Evolutionary conservation across 306 rosid species (phyloP), one percentile per base, ranked within the genome.

Genomic region (Phaseolus lunatus): DNA sequence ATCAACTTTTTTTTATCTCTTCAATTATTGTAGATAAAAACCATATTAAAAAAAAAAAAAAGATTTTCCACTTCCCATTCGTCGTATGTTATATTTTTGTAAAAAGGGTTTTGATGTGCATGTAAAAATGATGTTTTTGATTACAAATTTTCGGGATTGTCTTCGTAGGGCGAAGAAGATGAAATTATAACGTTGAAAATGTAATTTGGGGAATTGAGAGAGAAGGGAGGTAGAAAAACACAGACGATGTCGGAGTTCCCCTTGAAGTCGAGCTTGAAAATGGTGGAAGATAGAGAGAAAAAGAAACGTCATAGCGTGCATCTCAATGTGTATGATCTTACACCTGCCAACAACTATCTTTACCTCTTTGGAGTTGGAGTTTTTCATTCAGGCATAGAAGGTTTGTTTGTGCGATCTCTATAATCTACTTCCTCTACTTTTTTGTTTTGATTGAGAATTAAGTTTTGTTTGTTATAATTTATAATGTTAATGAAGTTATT

Each of bases 331-430:
- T 96, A 96, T 82, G 99, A 96, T 85, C 98, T 96, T 56, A 92
- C 98, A 22, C 92, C 96, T 67, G 79, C 90, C 24, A 96, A 96
- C 72, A 91, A 89, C 85, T 96, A 96, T 62, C 89, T 96, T 65
- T 92, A 89, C 79, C 37, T 85, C 81, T 58, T 92, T 66, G 99
- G 99, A n/a, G 84, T 92, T 29, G 99, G 99, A 75, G 78, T 96
- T 84, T 96, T 85, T 80, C 99, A 96, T 85, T 96, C 99, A 0
- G 98, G 98, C 23, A 87, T 96, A 18, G 99, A 96, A 88, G 99
- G 99, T 85, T 70, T 43, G 72, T 52, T 2, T 61, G 22, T 31
- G 0, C 27, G 1, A 65, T 61, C 68, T 24, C 39, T 33, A 6
- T 14, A 19, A 37, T 18, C 1, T n/a, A 18, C 31, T 35, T 54